Base-by-base conservation (phyloP, 495 filamentous ascomycete species). In the Filosporella fistucella region DNA sequence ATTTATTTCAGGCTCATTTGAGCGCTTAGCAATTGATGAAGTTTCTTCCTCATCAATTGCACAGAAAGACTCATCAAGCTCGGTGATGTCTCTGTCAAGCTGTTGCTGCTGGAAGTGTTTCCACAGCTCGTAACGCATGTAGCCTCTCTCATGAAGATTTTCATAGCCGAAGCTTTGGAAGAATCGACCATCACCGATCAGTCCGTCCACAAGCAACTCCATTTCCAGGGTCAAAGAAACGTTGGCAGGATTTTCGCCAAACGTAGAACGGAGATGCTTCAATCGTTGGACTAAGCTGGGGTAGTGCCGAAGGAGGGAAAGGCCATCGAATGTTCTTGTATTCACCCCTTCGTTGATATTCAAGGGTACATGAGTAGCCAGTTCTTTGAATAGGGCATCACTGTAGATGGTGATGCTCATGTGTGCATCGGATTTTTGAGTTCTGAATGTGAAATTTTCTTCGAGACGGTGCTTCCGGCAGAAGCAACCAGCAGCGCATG, bases 131-230 rank as follows among this genome's bases (percentile, higher is more conserved):
- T 14, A 45, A 18, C 10, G 18, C n/a, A 45, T 11, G 20, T 33
- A 33, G 8, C 42, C 42, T 33, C 22, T 29, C 17, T 45, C 42
- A 34, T 45, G 34, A 8, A 45, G 26, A 34, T 18, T 17, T 18
- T 45, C 42, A 30, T 33, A 45, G 2, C 42, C 42, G 26, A 33
- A 45, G 26, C 42, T 33, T 33, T 45, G 16, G 28, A 45, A 45
- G 42, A 45, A 25, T 14, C 34, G 26, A 20, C 25, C 29, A 45
- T 45, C 42, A 20, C n/a, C 42, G 4, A 45, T 11, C 11, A 45
- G 22, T 3, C 17, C n/a, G 12, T 45, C 2, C 5, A 45, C 42
- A 33, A 45, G 42, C 20, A 45, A 29, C 26, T 33, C 42, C 25
- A 45, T 33, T 22, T 45, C 42, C 6, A 17, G 34, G 13, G 34